Evolutionary conservation across 1,139 yeast species (phyloP), one percentile per base, ranked within the genome.

Genomic region (Suhomyces chickasaworum): DNA sequence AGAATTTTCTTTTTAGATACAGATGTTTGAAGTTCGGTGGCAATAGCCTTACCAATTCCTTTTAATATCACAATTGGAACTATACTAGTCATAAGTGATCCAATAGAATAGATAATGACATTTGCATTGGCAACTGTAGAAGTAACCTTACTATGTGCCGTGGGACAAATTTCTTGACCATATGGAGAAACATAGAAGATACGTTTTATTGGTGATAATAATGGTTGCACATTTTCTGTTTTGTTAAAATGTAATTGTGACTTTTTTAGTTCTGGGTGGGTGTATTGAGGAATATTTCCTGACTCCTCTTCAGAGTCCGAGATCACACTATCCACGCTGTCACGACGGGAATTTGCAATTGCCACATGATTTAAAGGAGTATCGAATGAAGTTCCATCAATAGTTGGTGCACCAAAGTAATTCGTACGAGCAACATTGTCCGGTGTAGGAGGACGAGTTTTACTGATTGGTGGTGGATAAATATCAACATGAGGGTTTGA

Each of bases 71-170:
- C 68, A 0, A 89, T 82, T 0, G 97, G 97, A 2, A 89, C 69
- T 7, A 87, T 80, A 48, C 96, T 87, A 0, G 97, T 90, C 85
- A 88, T 86, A 37, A 91, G 69, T 2, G 96, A 87, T 1, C 97
- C 97, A 49, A 91, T 86, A 1, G 96, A 87, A 59, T 84, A 89
- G 0, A 91, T 72, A 0, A 90, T 66, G 12, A 79, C 75, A 41
- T 84, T 79, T 0, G 87, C 72, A 9, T 69, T 61, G 17, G 75
- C 62, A 2, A 89, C 63, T 18, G 80, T 73, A 0, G 79, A 64
- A 1, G 81, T 63, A 0, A 86, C 93, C 48, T 88, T 71, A 6
- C 81, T 68, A 54, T 86, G 86, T 1, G 95, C 93, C 21, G 74
- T 66, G 2, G 97, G 97, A 53, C 84, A 80, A 29, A 89, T 86